Percentiles rank a stretch among this genome's conserved stretches.
These are phyloP conservation scores for Austroboletus eburneus DNA, from an alignment of 768 basidiomycete species.

Conservation along the genomic window DNA sequence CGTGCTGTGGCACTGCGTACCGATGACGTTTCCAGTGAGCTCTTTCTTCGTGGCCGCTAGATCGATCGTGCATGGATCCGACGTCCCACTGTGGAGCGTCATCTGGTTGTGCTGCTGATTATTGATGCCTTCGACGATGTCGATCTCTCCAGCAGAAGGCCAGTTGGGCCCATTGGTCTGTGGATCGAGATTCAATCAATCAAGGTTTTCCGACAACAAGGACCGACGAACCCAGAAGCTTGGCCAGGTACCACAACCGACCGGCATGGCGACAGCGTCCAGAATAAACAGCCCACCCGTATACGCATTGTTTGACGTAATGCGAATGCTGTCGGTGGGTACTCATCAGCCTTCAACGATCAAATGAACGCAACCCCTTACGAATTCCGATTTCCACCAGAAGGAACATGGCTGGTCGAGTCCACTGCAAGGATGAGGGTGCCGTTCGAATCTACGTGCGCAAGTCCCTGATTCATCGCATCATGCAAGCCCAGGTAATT, in stretches of 20 bases:
- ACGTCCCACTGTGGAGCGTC: slow-evolving; percentile 56
- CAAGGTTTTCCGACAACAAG: neutral
- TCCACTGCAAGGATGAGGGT: slow-evolving; percentile 61
- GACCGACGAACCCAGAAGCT: slow-evolving; percentile 44
- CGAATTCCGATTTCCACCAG: slow-evolving; percentile 53
- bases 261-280: slow-evolving; percentile 64
- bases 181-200: neutral
- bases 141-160: slow-evolving; percentile 60
- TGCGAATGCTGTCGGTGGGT: slow-evolving; percentile 50
- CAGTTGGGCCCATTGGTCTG: slow-evolving; percentile 49
- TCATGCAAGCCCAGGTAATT: slow-evolving; percentile 47
- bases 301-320: slow-evolving; percentile 56
- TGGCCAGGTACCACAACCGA: slow-evolving; percentile 60
- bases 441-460: slow-evolving; percentile 52
- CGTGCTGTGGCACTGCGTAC: slow-evolving; percentile 38
- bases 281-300: slow-evolving; percentile 66
- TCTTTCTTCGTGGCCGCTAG: slow-evolving; percentile 5
- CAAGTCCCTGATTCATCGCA: slow-evolving; percentile 49
- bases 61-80: slow-evolving; percentile 29
- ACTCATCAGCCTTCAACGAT: neutral
- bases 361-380: slow-evolving; percentile 20
- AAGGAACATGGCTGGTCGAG: slow-evolving; percentile 40
- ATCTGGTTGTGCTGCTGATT: slow-evolving; percentile 53
- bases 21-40: slow-evolving; percentile 23
- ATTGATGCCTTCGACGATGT: slow-evolving; percentile 72